These are phyloP conservation scores for Wickerhamomyces hampshirensis DNA, from an alignment of 805 yeast species.

Conservation along the genomic window DNA sequence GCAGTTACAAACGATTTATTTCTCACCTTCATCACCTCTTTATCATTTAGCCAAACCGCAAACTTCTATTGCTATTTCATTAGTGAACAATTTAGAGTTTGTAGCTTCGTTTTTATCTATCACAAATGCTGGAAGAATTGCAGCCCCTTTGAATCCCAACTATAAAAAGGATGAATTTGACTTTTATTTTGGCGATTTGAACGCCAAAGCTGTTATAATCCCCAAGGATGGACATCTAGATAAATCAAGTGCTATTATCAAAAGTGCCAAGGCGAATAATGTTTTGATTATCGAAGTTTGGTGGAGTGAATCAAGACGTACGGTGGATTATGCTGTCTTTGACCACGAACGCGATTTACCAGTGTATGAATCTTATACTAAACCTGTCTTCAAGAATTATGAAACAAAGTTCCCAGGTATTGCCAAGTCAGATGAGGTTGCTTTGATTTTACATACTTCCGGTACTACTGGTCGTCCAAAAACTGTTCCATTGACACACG, in stretches of 20 bases:
- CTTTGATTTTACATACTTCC: constrained; percentile 64
- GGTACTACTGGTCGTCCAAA: constrained; percentile 78
- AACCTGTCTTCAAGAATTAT: constrained; percentile 29
- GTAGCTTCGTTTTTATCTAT: constrained; percentile 51
- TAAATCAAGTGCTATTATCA: constrained; percentile 37
- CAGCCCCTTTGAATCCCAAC: constrained; percentile 66
- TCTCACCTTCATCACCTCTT: constrained; percentile 37
- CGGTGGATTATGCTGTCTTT: constrained; percentile 38
- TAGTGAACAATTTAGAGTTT: constrained; percentile 59
- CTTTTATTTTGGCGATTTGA: constrained; percentile 57
- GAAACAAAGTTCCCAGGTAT: constrained; percentile 33
- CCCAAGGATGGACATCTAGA: constrained; percentile 43
- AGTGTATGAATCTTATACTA: constrained; percentile 24
- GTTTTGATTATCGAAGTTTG: constrained; percentile 50
- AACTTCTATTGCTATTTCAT: constrained; percentile 50
- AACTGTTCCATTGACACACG: constrained; percentile 67
- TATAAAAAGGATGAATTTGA: constrained; percentile 59
- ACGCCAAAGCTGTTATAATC: constrained; percentile 53
- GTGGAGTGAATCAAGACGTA: constrained; percentile 36
- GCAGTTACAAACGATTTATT: constrained; percentile 45
- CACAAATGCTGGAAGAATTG: constrained; percentile 51
- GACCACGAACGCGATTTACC: constrained; percentile 21
- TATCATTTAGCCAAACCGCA: constrained; percentile 30
- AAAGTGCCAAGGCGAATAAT: constrained; percentile 43
- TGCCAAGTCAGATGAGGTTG: constrained; percentile 48